Evolutionary conservation across 257 asterid genomes (phyloP).

Genomic region (Fraxinus excelsior): DNA sequence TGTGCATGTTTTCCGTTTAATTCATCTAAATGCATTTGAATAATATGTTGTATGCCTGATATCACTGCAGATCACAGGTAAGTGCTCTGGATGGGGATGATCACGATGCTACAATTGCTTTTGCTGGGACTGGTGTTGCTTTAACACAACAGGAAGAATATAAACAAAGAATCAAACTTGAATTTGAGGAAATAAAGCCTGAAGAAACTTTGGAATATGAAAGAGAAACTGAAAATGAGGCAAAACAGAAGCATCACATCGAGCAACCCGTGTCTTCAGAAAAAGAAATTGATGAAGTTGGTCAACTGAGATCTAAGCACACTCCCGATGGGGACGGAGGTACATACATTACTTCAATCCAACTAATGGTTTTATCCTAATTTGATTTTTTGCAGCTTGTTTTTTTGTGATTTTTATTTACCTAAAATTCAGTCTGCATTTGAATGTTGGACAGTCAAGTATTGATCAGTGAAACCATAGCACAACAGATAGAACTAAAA

Average conservation of each 20-base stretch:
- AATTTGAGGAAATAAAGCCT: conserved; percentile 96
- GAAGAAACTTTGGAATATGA: conserved; percentile 95
- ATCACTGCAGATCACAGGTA: conserved; percentile 60
- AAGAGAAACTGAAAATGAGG: conserved; percentile 89
- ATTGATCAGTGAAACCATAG: no score
- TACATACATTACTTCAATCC: conserved; percentile 19
- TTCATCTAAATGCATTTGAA: conserved; percentile 12
- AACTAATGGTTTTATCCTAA: background rate
- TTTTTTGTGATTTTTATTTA: background rate
- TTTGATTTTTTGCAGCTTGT: background rate
- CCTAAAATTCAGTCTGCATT: no score
- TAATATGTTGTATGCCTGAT: conserved; percentile 6
- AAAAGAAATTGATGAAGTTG: conserved; percentile 54
- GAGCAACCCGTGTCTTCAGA: conserved; percentile 54
- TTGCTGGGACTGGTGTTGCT: conserved; percentile 49
- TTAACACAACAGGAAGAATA: conserved; percentile 55
- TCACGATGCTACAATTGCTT: conserved; percentile 34
- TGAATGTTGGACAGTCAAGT: no score
- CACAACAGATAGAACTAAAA: no score
- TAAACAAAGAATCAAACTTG: conserved; percentile 74
- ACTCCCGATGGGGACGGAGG: conserved; percentile 47
- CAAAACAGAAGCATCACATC: conserved; percentile 82
- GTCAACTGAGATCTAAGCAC: conserved; percentile 38
- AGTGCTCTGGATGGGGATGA: conserved; percentile 50
- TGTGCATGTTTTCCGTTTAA: conserved; percentile 24